phyloP scores from a whole-genome alignment of 106 monocot genomes.

The Narthecium ossifragum region DNA sequence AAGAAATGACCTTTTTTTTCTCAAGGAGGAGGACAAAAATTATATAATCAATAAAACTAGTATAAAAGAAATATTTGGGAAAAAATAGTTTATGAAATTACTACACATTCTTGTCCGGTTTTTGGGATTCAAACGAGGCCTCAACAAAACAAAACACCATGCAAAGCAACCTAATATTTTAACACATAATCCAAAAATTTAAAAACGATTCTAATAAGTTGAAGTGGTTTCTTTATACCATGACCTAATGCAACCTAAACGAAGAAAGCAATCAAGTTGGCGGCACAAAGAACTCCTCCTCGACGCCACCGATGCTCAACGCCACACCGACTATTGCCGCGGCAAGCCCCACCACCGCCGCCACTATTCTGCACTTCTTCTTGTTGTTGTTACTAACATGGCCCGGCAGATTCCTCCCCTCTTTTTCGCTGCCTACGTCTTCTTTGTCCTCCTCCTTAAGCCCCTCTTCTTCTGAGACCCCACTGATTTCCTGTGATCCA shows the following conservation, averaged over 20 bases:
- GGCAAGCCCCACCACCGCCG: not conserved
- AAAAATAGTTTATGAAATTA: no score
- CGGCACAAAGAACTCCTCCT: not conserved
- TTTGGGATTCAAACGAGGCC: no score
- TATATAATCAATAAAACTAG: no score
- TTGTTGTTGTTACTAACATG: not conserved
- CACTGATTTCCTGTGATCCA: not conserved
- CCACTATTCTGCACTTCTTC: not conserved
- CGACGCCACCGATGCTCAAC: not conserved
- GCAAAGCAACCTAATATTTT: no score
- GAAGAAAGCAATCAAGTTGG: not conserved
- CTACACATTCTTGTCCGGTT: no score
- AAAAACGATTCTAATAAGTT: no score
- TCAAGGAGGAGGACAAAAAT: no score
- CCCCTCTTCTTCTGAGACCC: not conserved
- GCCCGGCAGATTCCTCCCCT: not conserved
- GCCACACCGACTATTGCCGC: not conserved
- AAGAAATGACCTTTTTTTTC: no score
- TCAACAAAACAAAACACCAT: no score
- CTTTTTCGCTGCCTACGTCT: not conserved
- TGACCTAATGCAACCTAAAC: not conserved
- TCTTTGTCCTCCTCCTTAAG: not conserved
- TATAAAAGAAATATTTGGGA: no score
- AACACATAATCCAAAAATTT: no score
- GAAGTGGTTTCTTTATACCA: not conserved